Percentiles rank a stretch among this genome's conserved stretches.
Evolutionary conservation across 208 protist genomes (phyloP).

Genomic region (Kentomonas sorsogonicus): DNA sequence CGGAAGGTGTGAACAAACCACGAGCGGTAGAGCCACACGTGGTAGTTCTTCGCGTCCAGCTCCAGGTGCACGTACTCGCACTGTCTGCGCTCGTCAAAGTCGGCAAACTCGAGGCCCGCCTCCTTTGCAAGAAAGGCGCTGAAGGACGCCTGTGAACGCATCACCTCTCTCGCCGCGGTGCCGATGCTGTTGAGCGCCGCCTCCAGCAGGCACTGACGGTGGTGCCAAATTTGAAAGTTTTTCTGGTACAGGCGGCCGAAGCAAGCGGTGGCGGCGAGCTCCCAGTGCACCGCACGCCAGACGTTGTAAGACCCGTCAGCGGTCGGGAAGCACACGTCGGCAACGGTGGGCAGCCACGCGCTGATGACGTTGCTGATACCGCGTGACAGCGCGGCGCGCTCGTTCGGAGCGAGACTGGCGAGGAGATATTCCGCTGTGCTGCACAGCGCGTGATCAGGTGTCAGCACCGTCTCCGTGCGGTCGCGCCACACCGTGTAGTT

Average conservation of each 20-base stretch:
- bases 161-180: slow-evolving; percentile 2
- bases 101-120: slow-evolving; percentile 33
- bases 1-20: slow-evolving; percentile 63
- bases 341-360: too few relatives aligned
- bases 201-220: slow-evolving; percentile 52
- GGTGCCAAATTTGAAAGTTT: slow-evolving; percentile 86
- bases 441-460: slow-evolving; percentile 15
- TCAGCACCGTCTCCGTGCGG: slow-evolving; percentile 53
- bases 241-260: slow-evolving; percentile 54
- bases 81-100: slow-evolving; percentile 58
- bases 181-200: slow-evolving; percentile 23
- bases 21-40: slow-evolving; percentile 71
- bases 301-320: slow-evolving; percentile 38
- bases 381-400: too few relatives aligned
- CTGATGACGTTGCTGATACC: too few relatives aligned
- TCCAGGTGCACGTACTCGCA: slow-evolving; percentile 29
- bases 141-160: slow-evolving; percentile 1
- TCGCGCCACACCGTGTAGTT: slow-evolving; percentile 81
- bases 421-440: slow-evolving; percentile 24
- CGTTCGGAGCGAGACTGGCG: too few relatives aligned
- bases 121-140: slow-evolving; percentile 24
- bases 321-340: too few relatives aligned
- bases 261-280: slow-evolving; percentile 32
- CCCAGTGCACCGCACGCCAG: slow-evolving; percentile 71
- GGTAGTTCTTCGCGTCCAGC: slow-evolving; percentile 76